phyloP scores from a whole-genome alignment of 2,329 filamentous ascomycete genomes.

The Scedosporium apiospermum region DNA sequence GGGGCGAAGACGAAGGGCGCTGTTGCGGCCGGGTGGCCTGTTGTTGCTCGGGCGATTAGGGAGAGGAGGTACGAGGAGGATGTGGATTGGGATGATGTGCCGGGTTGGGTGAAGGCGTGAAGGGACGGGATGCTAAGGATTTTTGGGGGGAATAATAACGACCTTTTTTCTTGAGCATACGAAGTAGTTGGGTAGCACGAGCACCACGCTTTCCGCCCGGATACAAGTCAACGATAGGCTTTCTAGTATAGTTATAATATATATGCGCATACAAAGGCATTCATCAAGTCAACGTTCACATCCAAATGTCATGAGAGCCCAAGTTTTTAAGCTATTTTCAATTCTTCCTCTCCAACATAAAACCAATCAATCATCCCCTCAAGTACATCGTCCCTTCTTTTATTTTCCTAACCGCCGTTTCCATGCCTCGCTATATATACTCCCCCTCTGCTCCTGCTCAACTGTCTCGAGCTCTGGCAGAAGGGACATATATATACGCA shows the following conservation, averaged over 20 bases:
- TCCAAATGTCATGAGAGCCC: too few species aligned
- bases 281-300: too few species aligned
- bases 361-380: not conserved
- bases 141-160: not conserved
- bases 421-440: not conserved
- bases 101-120: conserved; percentile 60
- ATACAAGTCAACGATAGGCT: too few species aligned
- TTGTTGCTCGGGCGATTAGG: conserved; percentile 59
- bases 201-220: too few species aligned
- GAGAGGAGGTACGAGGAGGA: conserved; percentile 50
- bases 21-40: conserved; percentile 65
- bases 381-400: not conserved
- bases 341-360: not conserved
- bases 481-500: not conserved
- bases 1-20: conserved; percentile 61
- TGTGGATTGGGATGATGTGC: conserved; percentile 54
- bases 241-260: too few species aligned
- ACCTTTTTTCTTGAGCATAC: too few species aligned
- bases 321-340: too few species aligned
- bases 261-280: too few species aligned
- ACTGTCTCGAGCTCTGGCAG: not conserved
- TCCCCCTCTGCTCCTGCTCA: not conserved
- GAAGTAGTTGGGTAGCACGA: too few species aligned
- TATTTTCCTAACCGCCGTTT: not conserved
- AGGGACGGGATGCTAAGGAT: not conserved